Percentiles rank a stretch among this genome's conserved stretches.
Evolutionary conservation across 345 rosid genomes (phyloP).

Genomic region (Brassica carinata): DNA sequence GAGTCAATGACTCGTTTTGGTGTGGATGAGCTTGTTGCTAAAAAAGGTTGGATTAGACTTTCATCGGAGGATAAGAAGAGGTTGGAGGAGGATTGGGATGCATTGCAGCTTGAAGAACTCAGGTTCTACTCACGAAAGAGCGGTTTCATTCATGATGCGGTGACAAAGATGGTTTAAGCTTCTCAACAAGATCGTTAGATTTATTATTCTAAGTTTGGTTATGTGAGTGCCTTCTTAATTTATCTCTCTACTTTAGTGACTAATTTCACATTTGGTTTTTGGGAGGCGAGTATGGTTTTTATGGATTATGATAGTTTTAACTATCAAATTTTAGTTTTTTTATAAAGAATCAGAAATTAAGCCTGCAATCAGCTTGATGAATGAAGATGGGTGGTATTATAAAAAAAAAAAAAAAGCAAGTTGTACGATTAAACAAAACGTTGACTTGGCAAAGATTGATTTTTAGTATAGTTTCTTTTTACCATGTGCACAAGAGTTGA

Average conservation of each 20-base stretch:
- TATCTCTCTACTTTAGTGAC: too few relatives aligned
- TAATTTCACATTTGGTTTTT: too few relatives aligned
- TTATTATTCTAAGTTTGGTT: too few relatives aligned
- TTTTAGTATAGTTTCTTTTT: too few relatives aligned
- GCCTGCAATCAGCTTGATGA: too few relatives aligned
- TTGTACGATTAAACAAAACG: not conserved
- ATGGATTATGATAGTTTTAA: too few relatives aligned
- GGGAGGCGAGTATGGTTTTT: too few relatives aligned
- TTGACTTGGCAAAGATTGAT: not conserved
- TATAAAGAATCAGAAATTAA: too few relatives aligned
- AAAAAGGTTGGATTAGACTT: conserved; percentile 25
- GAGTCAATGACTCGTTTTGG: conserved; percentile 19
- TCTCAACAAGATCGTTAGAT: not conserved
- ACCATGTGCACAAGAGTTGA: not conserved
- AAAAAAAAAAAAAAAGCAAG: too few relatives aligned
- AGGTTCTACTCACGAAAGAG: conserved; percentile 20
- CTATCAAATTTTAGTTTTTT: too few relatives aligned
- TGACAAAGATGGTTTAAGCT: not conserved
- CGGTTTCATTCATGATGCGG: conserved; percentile 20
- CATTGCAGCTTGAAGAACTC: conserved; percentile 4
- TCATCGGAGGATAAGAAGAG: conserved; percentile 26
- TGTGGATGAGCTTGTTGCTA: conserved; percentile 29
- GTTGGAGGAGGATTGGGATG: conserved; percentile 31
- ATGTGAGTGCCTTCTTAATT: too few relatives aligned
- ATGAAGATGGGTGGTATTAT: too few relatives aligned